Evolutionary conservation across 2,329 filamentous ascomycete genomes (phyloP).

Genomic region (Ceratocystiopsis brevicomis): DNA sequence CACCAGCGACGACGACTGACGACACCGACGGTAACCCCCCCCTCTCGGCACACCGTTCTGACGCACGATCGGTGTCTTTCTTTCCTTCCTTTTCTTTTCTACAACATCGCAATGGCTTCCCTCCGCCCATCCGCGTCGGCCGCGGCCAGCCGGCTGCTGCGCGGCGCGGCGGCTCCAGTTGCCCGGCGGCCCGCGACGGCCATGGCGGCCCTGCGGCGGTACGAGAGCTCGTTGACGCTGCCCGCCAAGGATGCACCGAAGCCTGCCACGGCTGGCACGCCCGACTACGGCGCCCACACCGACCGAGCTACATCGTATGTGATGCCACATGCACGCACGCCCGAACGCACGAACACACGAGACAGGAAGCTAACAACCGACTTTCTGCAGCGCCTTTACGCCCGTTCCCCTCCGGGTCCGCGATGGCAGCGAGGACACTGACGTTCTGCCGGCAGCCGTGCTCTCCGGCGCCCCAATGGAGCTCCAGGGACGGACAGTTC

Average conservation of each 20-base stretch:
- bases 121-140: constrained; percentile 37
- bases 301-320: constrained; percentile 85
- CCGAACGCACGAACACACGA: background rate
- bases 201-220: constrained; percentile 29
- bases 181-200: constrained; percentile 13
- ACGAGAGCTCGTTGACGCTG: constrained; percentile 32
- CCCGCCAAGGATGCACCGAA: constrained; percentile 14
- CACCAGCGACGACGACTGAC: background rate
- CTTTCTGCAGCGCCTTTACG: constrained; percentile 57
- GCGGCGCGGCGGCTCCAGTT: constrained; percentile 15
- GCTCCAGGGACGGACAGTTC: constrained; percentile 80
- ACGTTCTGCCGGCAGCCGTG: constrained; percentile 60
- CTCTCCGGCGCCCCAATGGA: constrained; percentile 87
- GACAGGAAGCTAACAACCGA: background rate
- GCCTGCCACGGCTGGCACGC: constrained; percentile 23
- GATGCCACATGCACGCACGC: background rate
- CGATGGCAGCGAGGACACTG: constrained; percentile 69
- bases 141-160: constrained; percentile 32
- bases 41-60: too few relatives aligned
- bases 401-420: constrained; percentile 78
- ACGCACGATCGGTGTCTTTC: background rate
- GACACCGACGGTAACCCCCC: background rate
- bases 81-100: background rate
- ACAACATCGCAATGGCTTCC: constrained; percentile 36
- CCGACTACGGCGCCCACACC: constrained; percentile 61